These are phyloP conservation scores for Ophiocordyceps sinensis DNA, from an alignment of 2,329 filamentous ascomycete species.

Conservation along the genomic window DNA sequence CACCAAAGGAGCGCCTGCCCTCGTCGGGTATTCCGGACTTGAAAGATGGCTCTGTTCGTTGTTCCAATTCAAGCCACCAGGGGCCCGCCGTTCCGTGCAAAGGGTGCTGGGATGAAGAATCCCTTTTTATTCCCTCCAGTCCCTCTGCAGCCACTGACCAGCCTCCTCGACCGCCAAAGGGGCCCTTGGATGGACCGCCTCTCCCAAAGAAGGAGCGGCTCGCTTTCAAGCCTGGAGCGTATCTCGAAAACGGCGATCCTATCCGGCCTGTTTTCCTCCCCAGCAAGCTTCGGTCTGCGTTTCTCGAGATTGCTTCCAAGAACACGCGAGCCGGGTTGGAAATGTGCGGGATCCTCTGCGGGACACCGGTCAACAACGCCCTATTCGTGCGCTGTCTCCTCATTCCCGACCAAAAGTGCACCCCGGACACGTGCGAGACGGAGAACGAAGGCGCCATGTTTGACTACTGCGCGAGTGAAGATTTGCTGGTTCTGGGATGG, in stretches of 20 bases:
- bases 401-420: slow-evolving; percentile 81
- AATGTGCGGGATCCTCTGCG: slow-evolving; percentile 89
- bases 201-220: slow-evolving; percentile 41
- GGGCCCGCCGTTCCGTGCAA: slow-evolving; percentile 16
- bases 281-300: slow-evolving; percentile 54
- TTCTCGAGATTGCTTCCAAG: slow-evolving; percentile 55
- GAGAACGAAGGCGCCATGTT: slow-evolving; percentile 74
- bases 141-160: slow-evolving; percentile 2
- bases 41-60: slow-evolving; percentile 1
- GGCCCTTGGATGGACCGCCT: slow-evolving; percentile 9
- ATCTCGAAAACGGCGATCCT: slow-evolving; percentile 77
- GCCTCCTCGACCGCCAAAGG: slow-evolving; percentile 17
- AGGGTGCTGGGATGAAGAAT: slow-evolving; percentile 10
- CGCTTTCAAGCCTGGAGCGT: slow-evolving; percentile 61
- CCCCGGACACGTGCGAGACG: slow-evolving; percentile 88
- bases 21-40: neutral
- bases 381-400: slow-evolving; percentile 81
- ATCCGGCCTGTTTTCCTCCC: slow-evolving; percentile 83
- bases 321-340: slow-evolving; percentile 79
- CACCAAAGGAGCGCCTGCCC: slow-evolving; percentile 14
- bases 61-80: neutral
- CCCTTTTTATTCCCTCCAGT: slow-evolving; percentile 8
- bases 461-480: slow-evolving; percentile 75
- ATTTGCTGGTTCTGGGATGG: slow-evolving; percentile 82
- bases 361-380: slow-evolving; percentile 81